phyloP scores from a whole-genome alignment of 345 rosid genomes.

The Salix exigua region DNA sequence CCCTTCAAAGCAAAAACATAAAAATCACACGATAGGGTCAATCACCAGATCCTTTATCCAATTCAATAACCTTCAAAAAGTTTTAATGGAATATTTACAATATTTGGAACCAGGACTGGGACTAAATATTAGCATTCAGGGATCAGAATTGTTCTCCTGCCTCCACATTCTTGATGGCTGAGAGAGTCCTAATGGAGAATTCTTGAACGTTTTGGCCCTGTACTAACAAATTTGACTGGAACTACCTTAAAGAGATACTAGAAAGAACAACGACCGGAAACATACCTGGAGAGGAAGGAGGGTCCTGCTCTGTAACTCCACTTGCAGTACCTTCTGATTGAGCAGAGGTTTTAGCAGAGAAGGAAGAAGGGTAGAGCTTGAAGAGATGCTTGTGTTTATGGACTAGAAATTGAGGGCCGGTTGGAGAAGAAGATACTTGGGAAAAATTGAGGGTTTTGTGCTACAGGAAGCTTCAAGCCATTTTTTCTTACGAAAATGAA shows the following conservation, averaged over 20 bases:
- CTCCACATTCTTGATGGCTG: background rate
- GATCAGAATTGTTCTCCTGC: background rate
- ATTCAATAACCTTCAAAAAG: background rate
- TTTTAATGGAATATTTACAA: background rate
- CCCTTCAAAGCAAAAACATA: slow-evolving; percentile 28
- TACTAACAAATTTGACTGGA: background rate
- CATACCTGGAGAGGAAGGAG: slow-evolving; percentile 44
- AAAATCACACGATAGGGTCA: background rate
- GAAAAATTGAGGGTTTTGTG: background rate
- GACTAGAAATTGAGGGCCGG: slow-evolving; percentile 13
- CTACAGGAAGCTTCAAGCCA: background rate
- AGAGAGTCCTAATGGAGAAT: background rate
- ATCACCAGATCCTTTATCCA: background rate
- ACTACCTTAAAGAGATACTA: background rate
- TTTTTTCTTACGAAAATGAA: background rate
- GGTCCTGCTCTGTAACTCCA: slow-evolving; percentile 40
- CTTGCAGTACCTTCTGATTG: slow-evolving; percentile 37
- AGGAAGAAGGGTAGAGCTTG: slow-evolving; percentile 19
- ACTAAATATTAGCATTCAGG: background rate
- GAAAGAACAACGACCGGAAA: background rate
- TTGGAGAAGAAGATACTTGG: slow-evolving; percentile 6
- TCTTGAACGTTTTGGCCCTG: background rate
- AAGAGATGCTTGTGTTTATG: slow-evolving; percentile 22
- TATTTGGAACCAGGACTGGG: background rate
- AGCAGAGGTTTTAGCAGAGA: slow-evolving; percentile 29